Base-by-base conservation (phyloP, 768 basidiomycete species). In the Auricularia heimuer region DNA sequence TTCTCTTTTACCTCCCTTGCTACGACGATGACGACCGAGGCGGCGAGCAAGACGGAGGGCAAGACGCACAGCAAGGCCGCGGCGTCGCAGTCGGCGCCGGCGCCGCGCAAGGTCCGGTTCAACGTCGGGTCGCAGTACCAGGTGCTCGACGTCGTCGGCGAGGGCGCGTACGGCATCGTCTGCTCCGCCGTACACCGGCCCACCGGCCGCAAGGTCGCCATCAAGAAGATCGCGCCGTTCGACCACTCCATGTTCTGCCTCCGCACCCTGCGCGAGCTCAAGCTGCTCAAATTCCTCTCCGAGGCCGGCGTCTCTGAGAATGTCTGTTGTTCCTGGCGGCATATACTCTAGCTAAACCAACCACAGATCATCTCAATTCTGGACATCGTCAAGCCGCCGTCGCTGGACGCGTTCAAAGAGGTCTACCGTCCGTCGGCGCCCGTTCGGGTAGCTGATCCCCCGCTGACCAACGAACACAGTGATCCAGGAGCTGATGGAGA, bases 171-270 rank as follows among this genome's bases (percentile, higher is more conserved):
- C 76, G 95, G 94, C 45, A 85, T 95, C 72, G 95, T 97, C 56
- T 84, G 83, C 71, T 71, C 72, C 29, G 93, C 94, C 4, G 76
- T 91, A 4, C 92, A 96, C 73, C 74, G 81, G 63, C 83, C 89
- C 0, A 88, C 87, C 0, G 85, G 87, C 54, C 83, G 90, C 54
- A 90, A 87, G 77, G 95, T 98, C 8, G 95, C 95, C 37, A 97
- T 98, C 74, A 98, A 98, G 77, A 89, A 91, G 69, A 97, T 98
- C 74, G 86, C 89, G 0, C 95, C 95, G 0, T 97, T 98, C 70
- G 93, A 94, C 75, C 94, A 96, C 73, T 86, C 90, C 45, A 92
- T 94, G 92, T 94, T 94, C 75, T 91, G 89, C 73, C 82, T 94
- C 3, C 77, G 82, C 56, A 94, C 92, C 4, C 82, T 93, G 7